These are phyloP conservation scores for Tinospora cordifolia DNA, from an alignment of 164 flowering plant species.

Conservation along the genomic window DNA sequence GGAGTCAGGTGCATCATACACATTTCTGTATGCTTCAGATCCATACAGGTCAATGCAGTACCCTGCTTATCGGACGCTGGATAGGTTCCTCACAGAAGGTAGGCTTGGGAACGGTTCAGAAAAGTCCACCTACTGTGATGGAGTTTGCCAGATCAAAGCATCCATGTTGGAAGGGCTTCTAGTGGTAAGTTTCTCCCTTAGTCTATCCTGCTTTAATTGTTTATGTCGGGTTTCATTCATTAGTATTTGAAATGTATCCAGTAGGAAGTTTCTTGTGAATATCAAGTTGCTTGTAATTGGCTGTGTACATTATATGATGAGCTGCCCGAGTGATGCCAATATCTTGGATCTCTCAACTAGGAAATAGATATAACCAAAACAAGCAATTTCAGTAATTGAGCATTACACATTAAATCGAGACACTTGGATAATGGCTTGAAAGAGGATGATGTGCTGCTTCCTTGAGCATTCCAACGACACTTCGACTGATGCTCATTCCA, in stretches of 20 bases:
- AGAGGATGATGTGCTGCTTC: not conserved
- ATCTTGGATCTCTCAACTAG: too few species aligned
- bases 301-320: not conserved
- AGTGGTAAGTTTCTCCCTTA: conserved; percentile 50
- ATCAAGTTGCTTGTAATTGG: not conserved
- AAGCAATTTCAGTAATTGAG: too few species aligned
- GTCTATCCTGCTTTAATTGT: not conserved
- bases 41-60: conserved; percentile 39
- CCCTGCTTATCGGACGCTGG: conserved; percentile 36
- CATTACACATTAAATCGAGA: too few species aligned
- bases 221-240: not conserved
- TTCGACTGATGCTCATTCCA: too few species aligned
- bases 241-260: not conserved
- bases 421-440: not conserved
- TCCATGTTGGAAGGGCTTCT: conserved; percentile 71
- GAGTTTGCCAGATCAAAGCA: conserved; percentile 75
- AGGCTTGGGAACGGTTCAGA: conserved; percentile 34
- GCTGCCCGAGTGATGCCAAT: not conserved
- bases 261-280: not conserved
- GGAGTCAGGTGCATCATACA: conserved; percentile 51
- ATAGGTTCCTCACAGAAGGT: conserved; percentile 68
- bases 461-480: too few species aligned
- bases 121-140: conserved; percentile 55
- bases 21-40: conserved; percentile 76
- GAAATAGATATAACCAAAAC: too few species aligned